phyloP scores from a whole-genome alignment of 1,284 basidiomycete genomes.

The Microbotryomycetes sp. region DNA sequence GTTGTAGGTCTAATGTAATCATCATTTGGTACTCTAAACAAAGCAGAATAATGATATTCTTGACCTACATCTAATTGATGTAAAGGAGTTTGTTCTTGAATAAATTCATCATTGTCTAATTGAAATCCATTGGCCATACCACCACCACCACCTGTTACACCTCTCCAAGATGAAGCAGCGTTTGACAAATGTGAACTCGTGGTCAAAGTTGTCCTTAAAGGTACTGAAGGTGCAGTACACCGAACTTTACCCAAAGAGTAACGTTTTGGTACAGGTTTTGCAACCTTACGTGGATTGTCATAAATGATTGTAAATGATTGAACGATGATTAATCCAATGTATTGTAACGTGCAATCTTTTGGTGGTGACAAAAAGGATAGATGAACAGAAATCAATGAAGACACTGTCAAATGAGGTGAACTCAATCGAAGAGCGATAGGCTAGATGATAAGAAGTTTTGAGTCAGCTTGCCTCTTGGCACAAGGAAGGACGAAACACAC shows the following conservation, averaged over 20 bases:
- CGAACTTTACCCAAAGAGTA: conserved; percentile 10
- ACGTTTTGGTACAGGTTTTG: background rate
- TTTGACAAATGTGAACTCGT: conserved; percentile 11
- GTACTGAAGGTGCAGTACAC: conserved; percentile 7
- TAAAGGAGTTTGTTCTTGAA: conserved; percentile 4
- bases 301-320: conserved; percentile 21
- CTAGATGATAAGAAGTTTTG: background rate
- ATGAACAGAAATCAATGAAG: conserved; percentile 14
- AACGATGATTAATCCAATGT: conserved; percentile 9
- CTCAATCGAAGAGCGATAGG: conserved; percentile 20
- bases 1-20: conserved; percentile 26
- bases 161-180: too few relatives aligned
- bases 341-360: conserved; percentile 5
- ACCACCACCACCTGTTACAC: too few relatives aligned
- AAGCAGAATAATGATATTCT: conserved; percentile 17
- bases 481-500: too few relatives aligned
- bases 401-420: conserved; percentile 27
- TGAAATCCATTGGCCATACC: background rate
- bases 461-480: too few relatives aligned
- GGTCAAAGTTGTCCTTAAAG: conserved; percentile 9
- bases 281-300: background rate
- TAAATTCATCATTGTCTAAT: background rate
- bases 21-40: conserved; percentile 24
- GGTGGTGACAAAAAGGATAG: conserved; percentile 22
- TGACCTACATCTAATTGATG: conserved; percentile 9